phyloP scores from a whole-genome alignment of 148 eudicot genomes.

The Camellia granthamiana region DNA sequence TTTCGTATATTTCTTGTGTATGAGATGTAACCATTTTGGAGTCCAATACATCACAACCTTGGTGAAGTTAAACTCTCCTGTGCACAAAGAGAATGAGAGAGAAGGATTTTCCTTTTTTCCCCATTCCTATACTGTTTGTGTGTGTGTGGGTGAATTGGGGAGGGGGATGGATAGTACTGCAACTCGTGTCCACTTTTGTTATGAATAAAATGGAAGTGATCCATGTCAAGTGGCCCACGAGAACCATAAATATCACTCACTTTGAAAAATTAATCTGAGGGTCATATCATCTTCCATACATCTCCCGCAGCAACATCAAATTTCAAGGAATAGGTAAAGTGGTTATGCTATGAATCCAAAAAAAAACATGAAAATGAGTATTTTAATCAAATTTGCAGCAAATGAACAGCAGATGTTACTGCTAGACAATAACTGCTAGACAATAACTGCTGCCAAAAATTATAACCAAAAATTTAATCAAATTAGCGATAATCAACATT shows the following conservation, averaged over 20 bases:
- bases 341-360: not conserved
- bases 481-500: not conserved
- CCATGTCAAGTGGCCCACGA: not conserved
- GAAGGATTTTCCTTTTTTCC: too few species aligned
- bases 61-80: too few species aligned
- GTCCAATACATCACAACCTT: too few species aligned
- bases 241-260: too few species aligned
- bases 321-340: not conserved
- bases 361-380: not conserved
- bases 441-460: not conserved
- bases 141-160: too few species aligned
- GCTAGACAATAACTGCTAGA: not conserved
- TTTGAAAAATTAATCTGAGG: not conserved
- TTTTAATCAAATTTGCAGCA: slow-evolving; percentile 1
- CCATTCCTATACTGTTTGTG: too few species aligned
- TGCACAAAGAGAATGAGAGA: too few species aligned
- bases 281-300: not conserved
- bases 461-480: not conserved
- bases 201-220: not conserved
- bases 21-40: too few species aligned
- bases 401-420: slow-evolving; percentile 4
- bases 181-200: too few species aligned
- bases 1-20: too few species aligned
- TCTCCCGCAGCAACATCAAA: not conserved
- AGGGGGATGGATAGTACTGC: too few species aligned